Evolutionary conservation across 176 grass and related monocot species (phyloP).

Genomic region (Calamus simplicifolius): DNA sequence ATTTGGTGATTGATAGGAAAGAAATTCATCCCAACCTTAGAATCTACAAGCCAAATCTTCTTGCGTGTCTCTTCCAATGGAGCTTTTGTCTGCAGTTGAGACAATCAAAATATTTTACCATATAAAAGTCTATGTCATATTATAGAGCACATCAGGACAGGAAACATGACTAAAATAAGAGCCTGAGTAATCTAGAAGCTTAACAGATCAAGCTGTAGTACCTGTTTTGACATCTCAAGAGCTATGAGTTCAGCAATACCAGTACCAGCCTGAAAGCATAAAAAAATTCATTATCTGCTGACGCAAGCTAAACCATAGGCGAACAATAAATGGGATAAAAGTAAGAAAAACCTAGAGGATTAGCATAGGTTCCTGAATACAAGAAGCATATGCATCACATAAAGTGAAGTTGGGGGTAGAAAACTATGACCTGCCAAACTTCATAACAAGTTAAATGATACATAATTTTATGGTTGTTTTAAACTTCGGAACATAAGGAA

Average conservation of each 20-base stretch:
- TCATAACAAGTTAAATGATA: no score
- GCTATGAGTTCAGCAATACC: constrained; percentile 90
- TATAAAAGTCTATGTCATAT: background rate
- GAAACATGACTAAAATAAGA: no score
- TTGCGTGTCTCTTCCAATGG: constrained; percentile 61
- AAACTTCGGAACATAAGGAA: no score
- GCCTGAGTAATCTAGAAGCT: no score
- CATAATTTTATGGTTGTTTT: no score
- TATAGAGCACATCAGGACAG: background rate
- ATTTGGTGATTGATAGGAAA: background rate
- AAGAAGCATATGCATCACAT: no score
- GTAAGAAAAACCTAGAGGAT: no score
- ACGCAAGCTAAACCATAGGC: background rate
- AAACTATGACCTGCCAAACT: no score
- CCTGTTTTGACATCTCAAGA: constrained; percentile 59
- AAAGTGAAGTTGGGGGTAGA: no score
- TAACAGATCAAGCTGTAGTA: background rate
- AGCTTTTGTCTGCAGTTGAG: constrained; percentile 47
- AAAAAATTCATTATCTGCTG: constrained; percentile 3
- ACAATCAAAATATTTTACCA: constrained; percentile 1
- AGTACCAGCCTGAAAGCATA: constrained; percentile 74
- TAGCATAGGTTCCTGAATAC: no score
- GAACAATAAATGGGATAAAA: no score
- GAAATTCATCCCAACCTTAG: constrained; percentile 40
- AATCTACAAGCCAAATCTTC: constrained; percentile 96